Percentiles rank a stretch among this genome's conserved stretches.
Conservation (phyloP, 805 yeast genomes). For the Nakazawaea ishiwadae region DNA sequence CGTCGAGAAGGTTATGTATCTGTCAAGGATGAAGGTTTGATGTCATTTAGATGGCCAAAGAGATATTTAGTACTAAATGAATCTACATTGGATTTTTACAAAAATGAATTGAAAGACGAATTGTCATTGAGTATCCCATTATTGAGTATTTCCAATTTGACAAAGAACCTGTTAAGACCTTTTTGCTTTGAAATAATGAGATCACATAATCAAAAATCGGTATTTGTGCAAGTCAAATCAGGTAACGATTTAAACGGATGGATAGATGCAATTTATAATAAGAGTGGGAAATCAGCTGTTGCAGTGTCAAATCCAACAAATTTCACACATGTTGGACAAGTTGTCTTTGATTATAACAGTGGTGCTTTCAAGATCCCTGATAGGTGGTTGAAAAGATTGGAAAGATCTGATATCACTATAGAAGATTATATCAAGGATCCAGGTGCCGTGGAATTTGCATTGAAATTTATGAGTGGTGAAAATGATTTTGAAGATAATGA, state of each 20-base stretch:
- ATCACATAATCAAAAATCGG: conserved; percentile 44
- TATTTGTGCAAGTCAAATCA: conserved; percentile 70
- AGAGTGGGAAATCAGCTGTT: conserved; percentile 23
- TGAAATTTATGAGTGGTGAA: conserved; percentile 48
- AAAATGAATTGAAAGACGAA: conserved; percentile 51
- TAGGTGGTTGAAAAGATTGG: conserved; percentile 50
- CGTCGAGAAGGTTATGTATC: conserved; percentile 80
- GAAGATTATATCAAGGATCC: conserved; percentile 64
- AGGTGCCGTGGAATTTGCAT: conserved; percentile 57
- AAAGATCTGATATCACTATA: conserved; percentile 54
- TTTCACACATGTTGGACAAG: conserved; percentile 91
- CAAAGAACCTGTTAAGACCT: conserved; percentile 67
- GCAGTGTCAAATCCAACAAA: conserved; percentile 88
- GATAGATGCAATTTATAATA: conserved; percentile 83
- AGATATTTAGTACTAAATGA: conserved; percentile 77
- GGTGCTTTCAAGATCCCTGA: conserved; percentile 53
- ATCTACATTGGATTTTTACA: conserved; percentile 68
- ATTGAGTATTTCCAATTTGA: conserved; percentile 56
- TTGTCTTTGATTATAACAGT: conserved; percentile 76
- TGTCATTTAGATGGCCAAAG: conserved; percentile 90
- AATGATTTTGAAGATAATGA: conserved; percentile 34
- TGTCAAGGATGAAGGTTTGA: conserved; percentile 87
- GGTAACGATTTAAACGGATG: conserved; percentile 81
- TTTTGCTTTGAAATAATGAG: conserved; percentile 72
- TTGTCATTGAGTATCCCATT: conserved; percentile 49